Evolutionary conservation across 192 early-diverging fungal genomes (phyloP).

Genomic region (Coemansia sp.): DNA sequence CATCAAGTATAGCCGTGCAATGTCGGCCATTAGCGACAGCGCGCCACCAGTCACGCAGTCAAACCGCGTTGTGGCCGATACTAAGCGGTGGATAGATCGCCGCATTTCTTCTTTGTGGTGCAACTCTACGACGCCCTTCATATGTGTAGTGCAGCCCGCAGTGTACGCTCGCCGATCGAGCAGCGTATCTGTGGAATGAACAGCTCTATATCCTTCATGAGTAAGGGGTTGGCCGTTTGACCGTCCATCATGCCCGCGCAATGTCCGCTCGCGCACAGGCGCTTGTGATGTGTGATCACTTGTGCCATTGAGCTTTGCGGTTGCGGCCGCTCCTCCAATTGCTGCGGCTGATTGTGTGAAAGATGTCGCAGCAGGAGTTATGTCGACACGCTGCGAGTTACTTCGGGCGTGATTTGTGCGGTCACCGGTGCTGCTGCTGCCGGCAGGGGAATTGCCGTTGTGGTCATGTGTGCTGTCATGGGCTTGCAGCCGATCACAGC

Average conservation of each 20-base stretch:
- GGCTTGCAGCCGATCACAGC: not conserved
- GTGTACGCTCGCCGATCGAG: slow-evolving; percentile 27
- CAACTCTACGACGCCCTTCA: slow-evolving; percentile 9
- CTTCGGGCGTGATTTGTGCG: not conserved
- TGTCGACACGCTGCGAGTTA: not conserved
- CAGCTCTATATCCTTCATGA: slow-evolving; percentile 2
- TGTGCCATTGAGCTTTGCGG: not conserved
- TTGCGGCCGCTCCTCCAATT: not conserved
- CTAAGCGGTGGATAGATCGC: slow-evolving; percentile 39
- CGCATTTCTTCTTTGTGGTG: slow-evolving; percentile 47
- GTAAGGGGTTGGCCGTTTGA: not conserved
- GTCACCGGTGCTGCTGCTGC: not conserved
- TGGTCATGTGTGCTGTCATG: not conserved
- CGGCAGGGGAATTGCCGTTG: not conserved
- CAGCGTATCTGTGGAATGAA: slow-evolving; percentile 12
- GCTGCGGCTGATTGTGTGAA: not conserved
- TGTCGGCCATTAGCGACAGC: slow-evolving; percentile 34
- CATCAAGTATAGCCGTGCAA: slow-evolving; percentile 42
- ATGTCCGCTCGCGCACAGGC: not conserved
- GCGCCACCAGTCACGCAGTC: slow-evolving; percentile 35
- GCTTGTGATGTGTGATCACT: not conserved
- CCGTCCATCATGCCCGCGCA: not conserved
- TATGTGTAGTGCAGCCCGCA: not conserved
- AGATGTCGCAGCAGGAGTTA: not conserved
- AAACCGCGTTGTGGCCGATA: slow-evolving; percentile 44